phyloP scores from a whole-genome alignment of 163 green algal genomes.

The Chlorella variabilis region DNA sequence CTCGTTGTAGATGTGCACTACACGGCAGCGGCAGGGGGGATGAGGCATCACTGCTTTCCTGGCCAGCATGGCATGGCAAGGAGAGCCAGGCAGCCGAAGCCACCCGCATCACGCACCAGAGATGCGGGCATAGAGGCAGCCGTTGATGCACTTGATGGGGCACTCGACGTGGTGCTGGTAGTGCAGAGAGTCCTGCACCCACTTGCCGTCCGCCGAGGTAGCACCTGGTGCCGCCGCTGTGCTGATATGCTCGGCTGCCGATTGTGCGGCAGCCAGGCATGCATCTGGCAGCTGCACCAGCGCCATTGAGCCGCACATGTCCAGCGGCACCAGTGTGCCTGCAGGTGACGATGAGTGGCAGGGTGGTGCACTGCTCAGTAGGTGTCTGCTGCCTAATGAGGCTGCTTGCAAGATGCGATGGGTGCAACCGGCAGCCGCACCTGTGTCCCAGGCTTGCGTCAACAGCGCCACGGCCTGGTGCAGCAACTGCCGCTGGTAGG shows the following conservation, averaged over 20 bases:
- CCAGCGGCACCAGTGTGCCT: slow-evolving; percentile 26
- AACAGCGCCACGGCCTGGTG: background rate
- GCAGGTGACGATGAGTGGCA: background rate
- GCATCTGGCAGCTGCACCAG: slow-evolving; percentile 15
- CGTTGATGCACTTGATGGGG: slow-evolving; percentile 70
- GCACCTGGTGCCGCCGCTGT: background rate
- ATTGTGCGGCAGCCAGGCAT: background rate
- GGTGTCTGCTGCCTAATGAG: too few species aligned
- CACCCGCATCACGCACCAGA: slow-evolving; percentile 39
- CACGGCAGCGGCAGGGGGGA: background rate
- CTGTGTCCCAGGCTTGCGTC: slow-evolving; percentile 18
- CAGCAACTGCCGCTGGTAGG: slow-evolving; percentile 47
- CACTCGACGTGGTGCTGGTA: slow-evolving; percentile 56
- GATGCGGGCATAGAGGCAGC: slow-evolving; percentile 65
- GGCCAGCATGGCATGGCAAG: too few species aligned
- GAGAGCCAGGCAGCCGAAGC: too few species aligned
- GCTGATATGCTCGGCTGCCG: background rate
- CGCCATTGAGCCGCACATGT: slow-evolving; percentile 31
- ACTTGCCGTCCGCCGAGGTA: slow-evolving; percentile 30
- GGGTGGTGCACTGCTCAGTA: background rate
- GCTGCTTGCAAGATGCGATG: background rate
- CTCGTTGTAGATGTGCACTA: slow-evolving; percentile 68
- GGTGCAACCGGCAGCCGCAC: background rate
- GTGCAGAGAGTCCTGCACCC: slow-evolving; percentile 63
- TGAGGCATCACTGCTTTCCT: background rate